A percentile compares a stretch with the other conserved stretches of the same genome.
phyloP scores from a whole-genome alignment of 768 basidiomycete species.

The Mycena floridula region DNA sequence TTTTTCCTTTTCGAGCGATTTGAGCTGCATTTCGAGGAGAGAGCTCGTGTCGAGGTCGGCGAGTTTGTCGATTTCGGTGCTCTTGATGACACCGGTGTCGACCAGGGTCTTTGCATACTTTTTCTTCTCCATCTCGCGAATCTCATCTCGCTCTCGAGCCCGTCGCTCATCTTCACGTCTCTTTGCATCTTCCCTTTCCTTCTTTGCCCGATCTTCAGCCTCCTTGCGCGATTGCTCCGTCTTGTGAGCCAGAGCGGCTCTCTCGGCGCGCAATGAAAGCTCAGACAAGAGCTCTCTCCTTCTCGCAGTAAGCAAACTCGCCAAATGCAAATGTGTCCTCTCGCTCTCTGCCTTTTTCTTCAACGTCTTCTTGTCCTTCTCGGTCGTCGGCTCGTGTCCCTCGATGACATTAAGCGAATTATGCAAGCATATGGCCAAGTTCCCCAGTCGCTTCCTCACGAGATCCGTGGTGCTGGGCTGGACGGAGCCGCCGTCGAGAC shows the following conservation, averaged over 20 bases:
- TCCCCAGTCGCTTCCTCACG: conserved; percentile 71
- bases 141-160: conserved; percentile 71
- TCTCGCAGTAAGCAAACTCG: conserved; percentile 79
- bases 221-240: conserved; percentile 62
- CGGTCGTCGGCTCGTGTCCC: conserved; percentile 17
- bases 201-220: conserved; percentile 62
- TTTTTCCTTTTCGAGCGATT: conserved; percentile 96
- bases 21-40: conserved; percentile 85
- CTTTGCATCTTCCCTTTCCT: conserved; percentile 57
- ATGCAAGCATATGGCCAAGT: conserved; percentile 69
- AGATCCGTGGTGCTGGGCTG: conserved; percentile 71
- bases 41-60: conserved; percentile 81
- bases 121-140: conserved; percentile 76
- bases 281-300: conserved; percentile 81
- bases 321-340: conserved; percentile 68
- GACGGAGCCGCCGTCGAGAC: conserved; percentile 37
- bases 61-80: conserved; percentile 36
- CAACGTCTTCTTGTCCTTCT: conserved; percentile 52
- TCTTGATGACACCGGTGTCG: conserved; percentile 67
- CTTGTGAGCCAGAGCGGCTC: conserved; percentile 76
- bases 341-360: conserved; percentile 60
- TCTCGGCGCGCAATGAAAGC: conserved; percentile 78
- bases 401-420: conserved; percentile 57
- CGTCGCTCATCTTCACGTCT: conserved; percentile 60
- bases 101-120: conserved; percentile 82